Conservation (phyloP, 2,329 filamentous ascomycete species). For the Bipolaris gigantea region DNA sequence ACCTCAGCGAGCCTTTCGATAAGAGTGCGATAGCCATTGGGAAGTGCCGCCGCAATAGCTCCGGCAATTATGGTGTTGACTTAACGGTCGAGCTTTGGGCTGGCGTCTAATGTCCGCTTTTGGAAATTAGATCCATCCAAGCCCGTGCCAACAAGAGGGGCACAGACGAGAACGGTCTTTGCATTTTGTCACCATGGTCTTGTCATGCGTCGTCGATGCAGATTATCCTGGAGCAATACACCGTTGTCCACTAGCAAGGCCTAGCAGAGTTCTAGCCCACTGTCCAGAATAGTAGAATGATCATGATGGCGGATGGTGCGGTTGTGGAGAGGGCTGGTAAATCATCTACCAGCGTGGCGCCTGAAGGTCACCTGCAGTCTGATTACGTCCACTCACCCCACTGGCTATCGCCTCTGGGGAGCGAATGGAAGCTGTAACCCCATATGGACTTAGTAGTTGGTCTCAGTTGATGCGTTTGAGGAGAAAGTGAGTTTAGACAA, state of each 20-base stretch:
- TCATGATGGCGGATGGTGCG: constrained; percentile 28
- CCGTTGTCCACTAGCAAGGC: constrained; percentile 12
- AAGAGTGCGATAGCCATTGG: constrained; percentile 19
- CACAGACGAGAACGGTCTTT: constrained; percentile 27
- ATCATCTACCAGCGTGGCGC: constrained; percentile 21
- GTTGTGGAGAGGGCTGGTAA: constrained; percentile 12
- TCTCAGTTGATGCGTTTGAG: constrained; percentile 33
- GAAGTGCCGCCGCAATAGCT: constrained; percentile 16
- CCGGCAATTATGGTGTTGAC: constrained; percentile 18
- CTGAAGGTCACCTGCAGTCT: constrained; percentile 20
- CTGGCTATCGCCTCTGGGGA: constrained; percentile 22
- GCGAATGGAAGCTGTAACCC: constrained; percentile 34
- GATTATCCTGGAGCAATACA: constrained; percentile 9
- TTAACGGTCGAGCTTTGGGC: constrained; percentile 22
- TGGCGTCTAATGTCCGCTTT: constrained; percentile 31
- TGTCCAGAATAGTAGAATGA: constrained; percentile 16
- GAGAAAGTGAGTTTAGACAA: constrained; percentile 11
- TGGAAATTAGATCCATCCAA: constrained; percentile 36
- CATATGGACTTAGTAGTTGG: constrained; percentile 27
- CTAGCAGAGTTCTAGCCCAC: constrained; percentile 7
- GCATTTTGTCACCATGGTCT: constrained; percentile 26
- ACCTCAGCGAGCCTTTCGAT: constrained; percentile 7
- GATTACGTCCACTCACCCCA: constrained; percentile 33
- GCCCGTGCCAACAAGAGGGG: constrained; percentile 34
- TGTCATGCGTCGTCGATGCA: constrained; percentile 20